These are phyloP conservation scores for Diaporthe vexans DNA, from an alignment of 2,329 filamentous ascomycete genomes.

Conservation along the genomic window DNA sequence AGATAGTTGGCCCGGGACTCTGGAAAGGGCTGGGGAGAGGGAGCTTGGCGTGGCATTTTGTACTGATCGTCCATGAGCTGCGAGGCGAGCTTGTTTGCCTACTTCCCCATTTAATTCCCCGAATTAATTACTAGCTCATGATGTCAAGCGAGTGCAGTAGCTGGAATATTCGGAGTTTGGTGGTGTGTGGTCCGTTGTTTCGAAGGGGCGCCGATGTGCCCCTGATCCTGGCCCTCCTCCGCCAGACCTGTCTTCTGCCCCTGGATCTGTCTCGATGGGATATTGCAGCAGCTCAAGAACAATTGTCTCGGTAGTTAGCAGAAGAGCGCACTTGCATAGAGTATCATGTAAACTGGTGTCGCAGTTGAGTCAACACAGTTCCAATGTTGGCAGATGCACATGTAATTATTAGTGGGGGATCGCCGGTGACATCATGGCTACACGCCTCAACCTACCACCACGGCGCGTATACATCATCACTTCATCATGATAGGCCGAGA, in stretches of 20 bases:
- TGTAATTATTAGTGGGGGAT: not conserved
- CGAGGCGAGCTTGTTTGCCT: not conserved
- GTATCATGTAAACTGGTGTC: no score
- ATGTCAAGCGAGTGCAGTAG: not conserved
- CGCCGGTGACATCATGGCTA: constrained; percentile 22
- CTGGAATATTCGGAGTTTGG: not conserved
- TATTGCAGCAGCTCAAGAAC: not conserved
- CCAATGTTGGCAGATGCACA: not conserved
- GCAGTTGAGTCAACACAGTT: not conserved
- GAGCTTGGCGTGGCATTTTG: constrained; percentile 16
- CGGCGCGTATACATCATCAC: not conserved
- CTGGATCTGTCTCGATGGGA: not conserved
- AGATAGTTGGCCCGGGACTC: not conserved
- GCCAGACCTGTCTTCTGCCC: not conserved
- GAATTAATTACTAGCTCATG: constrained; percentile 18
- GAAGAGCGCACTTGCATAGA: no score
- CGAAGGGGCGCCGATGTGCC: no score
- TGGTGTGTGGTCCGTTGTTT: not conserved
- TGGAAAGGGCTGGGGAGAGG: not conserved
- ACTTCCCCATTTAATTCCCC: constrained; percentile 16
- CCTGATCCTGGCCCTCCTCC: not conserved
- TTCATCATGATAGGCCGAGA: constrained; percentile 3
- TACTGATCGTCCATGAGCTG: not conserved
- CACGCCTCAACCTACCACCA: not conserved
- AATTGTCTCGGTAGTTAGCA: not conserved